Evolutionary conservation across 257 asterid species (phyloP).

Genomic region (Solanum corneliomulleri): DNA sequence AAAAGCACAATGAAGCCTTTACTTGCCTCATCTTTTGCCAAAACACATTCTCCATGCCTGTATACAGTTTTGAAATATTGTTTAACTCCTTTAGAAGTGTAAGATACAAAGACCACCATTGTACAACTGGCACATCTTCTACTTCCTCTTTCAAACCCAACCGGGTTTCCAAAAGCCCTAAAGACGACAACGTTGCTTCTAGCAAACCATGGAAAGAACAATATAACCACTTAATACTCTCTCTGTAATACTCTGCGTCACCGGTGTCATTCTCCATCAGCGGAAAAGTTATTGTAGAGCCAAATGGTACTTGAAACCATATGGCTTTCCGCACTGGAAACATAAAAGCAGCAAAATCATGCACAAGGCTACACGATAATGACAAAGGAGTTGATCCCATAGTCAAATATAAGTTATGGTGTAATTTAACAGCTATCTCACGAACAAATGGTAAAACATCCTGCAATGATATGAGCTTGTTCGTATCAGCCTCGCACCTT

Average conservation of each 20-base stretch:
- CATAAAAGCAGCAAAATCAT: constrained; percentile 46
- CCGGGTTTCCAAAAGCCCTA: constrained; percentile 27
- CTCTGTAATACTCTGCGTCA: constrained; percentile 1
- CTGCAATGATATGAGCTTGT: constrained; percentile 21
- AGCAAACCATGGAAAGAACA: constrained; percentile 32
- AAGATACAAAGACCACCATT: constrained; percentile 44
- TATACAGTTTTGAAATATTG: constrained; percentile 39
- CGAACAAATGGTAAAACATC: constrained; percentile 53
- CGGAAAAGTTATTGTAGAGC: neutral
- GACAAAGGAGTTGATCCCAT: constrained; percentile 6
- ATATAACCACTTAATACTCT: constrained; percentile 26
- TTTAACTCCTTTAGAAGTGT: constrained; percentile 50
- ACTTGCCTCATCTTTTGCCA: constrained; percentile 47
- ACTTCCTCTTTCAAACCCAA: constrained; percentile 9
- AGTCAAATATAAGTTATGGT: constrained; percentile 19
- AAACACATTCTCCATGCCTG: constrained; percentile 43
- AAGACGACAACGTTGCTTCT: constrained; percentile 10
- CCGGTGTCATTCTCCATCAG: constrained; percentile 9
- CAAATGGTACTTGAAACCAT: neutral
- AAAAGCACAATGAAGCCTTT: constrained; percentile 42
- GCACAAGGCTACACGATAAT: constrained; percentile 21
- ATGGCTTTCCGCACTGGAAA: constrained; percentile 19
- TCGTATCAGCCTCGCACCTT: neutral
- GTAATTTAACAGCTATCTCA: constrained; percentile 42
- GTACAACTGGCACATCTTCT: constrained; percentile 10